Conservation (phyloP, 2,329 filamentous ascomycete genomes). For the Phyllosticta capitalensis region DNA sequence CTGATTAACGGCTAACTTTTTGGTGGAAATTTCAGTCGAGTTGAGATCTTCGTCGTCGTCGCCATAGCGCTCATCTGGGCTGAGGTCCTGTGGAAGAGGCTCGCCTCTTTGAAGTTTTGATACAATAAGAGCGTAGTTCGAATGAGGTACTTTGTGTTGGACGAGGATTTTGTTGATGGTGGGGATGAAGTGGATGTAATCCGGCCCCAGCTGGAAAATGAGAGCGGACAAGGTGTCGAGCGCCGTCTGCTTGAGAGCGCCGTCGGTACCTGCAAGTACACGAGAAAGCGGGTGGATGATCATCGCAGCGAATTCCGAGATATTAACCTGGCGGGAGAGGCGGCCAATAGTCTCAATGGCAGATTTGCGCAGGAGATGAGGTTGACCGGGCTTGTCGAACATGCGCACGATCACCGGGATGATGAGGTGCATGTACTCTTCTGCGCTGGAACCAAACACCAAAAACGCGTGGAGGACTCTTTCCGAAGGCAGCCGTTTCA, state of each 20-base stretch:
- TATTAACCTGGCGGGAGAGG: slow-evolving; percentile 89
- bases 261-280: slow-evolving; percentile 65
- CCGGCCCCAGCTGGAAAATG: slow-evolving; percentile 90
- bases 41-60: slow-evolving; percentile 70
- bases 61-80: slow-evolving; percentile 70
- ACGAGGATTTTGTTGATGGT: slow-evolving; percentile 82
- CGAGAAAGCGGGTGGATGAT: slow-evolving; percentile 91
- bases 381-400: slow-evolving; percentile 82
- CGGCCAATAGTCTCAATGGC: slow-evolving; percentile 94
- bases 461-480: slow-evolving; percentile 90
- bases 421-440: slow-evolving; percentile 99
- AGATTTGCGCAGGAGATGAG: slow-evolving; percentile 67
- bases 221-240: slow-evolving; percentile 90
- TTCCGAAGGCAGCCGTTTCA: slow-evolving; percentile 72
- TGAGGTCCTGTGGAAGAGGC: slow-evolving; percentile 87
- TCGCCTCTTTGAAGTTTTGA: slow-evolving; percentile 92
- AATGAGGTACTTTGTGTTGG: slow-evolving; percentile 71
- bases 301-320: slow-evolving; percentile 92
- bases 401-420: slow-evolving; percentile 90
- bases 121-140: slow-evolving; percentile 86
- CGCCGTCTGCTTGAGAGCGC: slow-evolving; percentile 65
- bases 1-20: slow-evolving; percentile 94
- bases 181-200: slow-evolving; percentile 88
- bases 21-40: slow-evolving; percentile 75
- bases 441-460: slow-evolving; percentile 88